These are phyloP conservation scores for Mycena chlorophos DNA, from an alignment of 768 basidiomycete genomes.

Conservation along the genomic window DNA sequence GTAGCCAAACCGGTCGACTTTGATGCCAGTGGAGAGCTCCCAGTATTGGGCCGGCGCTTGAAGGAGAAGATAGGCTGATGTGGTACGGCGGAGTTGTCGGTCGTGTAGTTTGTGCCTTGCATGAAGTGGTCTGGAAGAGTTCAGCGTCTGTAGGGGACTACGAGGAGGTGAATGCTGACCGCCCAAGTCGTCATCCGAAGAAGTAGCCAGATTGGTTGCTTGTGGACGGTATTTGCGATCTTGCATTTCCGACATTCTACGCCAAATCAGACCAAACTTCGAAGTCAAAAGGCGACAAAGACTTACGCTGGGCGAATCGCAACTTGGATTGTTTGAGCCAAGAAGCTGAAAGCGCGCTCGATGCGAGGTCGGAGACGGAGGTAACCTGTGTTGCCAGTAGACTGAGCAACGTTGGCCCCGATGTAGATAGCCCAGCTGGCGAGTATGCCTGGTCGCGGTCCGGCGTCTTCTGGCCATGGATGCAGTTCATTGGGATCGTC, in stretches of 20 bases:
- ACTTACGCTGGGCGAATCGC: background rate
- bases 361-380: background rate
- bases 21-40: background rate
- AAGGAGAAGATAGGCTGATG: background rate
- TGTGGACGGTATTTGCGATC: background rate
- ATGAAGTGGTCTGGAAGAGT: background rate
- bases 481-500: background rate
- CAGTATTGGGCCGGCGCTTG: background rate
- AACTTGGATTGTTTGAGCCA: background rate
- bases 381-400: background rate
- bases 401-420: background rate
- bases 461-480: background rate
- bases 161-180: background rate
- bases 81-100: background rate
- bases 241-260: background rate
- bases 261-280: background rate
- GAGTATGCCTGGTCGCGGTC: background rate
- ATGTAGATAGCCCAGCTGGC: background rate
- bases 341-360: background rate
- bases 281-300: background rate
- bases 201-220: too few relatives aligned
- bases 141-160: background rate
- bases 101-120: background rate
- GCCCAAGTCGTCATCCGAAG: background rate
- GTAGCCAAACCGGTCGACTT: background rate